phyloP scores from a whole-genome alignment of 768 basidiomycete genomes.

The Chalciporus piperatus region DNA sequence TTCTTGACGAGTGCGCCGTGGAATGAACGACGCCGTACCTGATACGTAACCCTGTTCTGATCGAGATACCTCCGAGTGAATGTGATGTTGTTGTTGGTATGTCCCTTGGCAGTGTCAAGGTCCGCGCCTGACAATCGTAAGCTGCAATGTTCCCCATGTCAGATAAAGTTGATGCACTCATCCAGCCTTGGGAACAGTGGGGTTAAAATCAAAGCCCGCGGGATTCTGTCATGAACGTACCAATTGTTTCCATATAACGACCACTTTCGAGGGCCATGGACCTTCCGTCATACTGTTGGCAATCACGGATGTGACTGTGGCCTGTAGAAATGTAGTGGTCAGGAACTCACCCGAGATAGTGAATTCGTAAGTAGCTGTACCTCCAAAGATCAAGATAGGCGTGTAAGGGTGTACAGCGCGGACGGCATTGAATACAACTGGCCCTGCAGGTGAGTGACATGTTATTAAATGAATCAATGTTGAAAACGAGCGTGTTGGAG shows the following conservation, averaged over 20 bases:
- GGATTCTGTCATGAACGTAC: constrained; percentile 36
- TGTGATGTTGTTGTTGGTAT: constrained; percentile 45
- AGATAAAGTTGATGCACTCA: constrained; percentile 44
- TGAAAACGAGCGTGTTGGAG: not conserved
- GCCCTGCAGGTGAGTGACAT: constrained; percentile 45
- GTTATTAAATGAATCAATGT: no score
- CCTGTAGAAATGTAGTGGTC: constrained; percentile 33
- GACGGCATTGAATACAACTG: constrained; percentile 68
- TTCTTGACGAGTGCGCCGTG: not conserved
- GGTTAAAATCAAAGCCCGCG: not conserved
- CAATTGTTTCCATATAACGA: constrained; percentile 90
- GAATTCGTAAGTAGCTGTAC: constrained; percentile 25
- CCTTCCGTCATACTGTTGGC: constrained; percentile 62
- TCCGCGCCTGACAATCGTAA: constrained; percentile 41
- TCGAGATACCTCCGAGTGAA: constrained; percentile 77
- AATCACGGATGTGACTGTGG: constrained; percentile 80
- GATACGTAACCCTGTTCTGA: constrained; percentile 72
- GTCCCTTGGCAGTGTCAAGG: constrained; percentile 37
- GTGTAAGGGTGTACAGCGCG: constrained; percentile 69
- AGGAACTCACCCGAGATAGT: not conserved
- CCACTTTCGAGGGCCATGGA: constrained; percentile 82
- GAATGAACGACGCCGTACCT: constrained; percentile 38
- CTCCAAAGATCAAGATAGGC: constrained; percentile 83
- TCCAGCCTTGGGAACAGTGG: constrained; percentile 42
- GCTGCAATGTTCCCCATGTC: not conserved